Evolutionary conservation across 139 green algal species (phyloP).

Genomic region (Volvox reticuliferus): DNA sequence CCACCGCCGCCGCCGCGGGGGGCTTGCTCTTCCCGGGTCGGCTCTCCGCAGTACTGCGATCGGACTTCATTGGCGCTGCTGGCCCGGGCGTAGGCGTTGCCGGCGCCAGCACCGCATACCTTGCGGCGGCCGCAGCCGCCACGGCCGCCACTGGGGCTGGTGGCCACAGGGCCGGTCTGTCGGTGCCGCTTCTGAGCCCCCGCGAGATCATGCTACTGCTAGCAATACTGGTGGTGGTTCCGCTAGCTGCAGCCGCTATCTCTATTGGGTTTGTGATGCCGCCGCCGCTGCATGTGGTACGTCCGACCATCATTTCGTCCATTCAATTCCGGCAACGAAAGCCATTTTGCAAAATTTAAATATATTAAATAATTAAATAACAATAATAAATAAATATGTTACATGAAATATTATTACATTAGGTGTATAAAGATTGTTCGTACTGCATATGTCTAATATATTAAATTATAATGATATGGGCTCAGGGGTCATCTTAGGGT

Average conservation of each 20-base stretch:
- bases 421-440: too few species aligned
- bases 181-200: neutral
- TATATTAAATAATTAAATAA: too few species aligned
- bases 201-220: neutral
- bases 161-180: neutral
- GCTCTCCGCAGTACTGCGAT: neutral
- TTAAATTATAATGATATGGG: too few species aligned
- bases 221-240: neutral
- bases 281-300: neutral
- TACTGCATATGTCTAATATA: too few species aligned
- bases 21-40: neutral
- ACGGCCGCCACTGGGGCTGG: neutral
- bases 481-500: too few species aligned
- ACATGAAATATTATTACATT: too few species aligned
- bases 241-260: neutral
- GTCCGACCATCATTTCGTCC: neutral
- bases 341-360: too few species aligned
- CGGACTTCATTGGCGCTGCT: neutral
- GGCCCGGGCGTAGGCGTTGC: neutral
- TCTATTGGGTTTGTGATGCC: neutral
- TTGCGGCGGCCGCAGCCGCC: neutral
- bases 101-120: neutral
- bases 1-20: conserved; percentile 5
- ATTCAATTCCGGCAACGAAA: too few species aligned
- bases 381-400: too few species aligned